A percentile compares a stretch with the other conserved stretches of the same genome.
phyloP scores from a whole-genome alignment of 2,329 filamentous ascomycete species.

The Aspergillus sp. region DNA sequence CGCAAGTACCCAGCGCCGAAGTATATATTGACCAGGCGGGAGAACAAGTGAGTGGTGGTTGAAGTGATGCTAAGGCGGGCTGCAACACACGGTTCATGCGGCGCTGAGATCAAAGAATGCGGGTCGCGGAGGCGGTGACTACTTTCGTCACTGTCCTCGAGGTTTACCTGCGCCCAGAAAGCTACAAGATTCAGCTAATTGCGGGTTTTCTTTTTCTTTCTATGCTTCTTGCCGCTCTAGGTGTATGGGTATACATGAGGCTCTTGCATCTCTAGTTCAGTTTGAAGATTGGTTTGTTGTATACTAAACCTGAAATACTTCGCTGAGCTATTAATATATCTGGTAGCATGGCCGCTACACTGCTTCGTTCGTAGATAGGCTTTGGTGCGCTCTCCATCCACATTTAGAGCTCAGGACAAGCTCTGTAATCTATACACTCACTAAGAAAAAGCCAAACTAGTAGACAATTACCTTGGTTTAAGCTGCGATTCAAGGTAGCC shows the following conservation, averaged over 20 bases:
- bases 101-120: conserved; percentile 12
- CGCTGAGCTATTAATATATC: not conserved
- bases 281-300: not conserved
- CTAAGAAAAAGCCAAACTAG: not conserved
- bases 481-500: not conserved
- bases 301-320: not conserved
- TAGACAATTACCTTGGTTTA: not conserved
- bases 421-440: not conserved
- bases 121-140: conserved; percentile 28
- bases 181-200: not conserved
- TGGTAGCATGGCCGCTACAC: not conserved
- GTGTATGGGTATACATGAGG: not conserved
- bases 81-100: conserved; percentile 12
- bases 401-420: not conserved
- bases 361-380: not conserved
- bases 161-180: not conserved
- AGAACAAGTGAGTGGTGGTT: conserved; percentile 11
- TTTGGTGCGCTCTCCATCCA: not conserved
- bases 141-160: not conserved
- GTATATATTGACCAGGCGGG: not conserved
- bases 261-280: not conserved
- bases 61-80: conserved; percentile 22
- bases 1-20: not conserved
- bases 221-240: too few relatives aligned
- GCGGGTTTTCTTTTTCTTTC: too few relatives aligned